These are phyloP conservation scores for Candida nonsorbophila DNA, from an alignment of 805 yeast genomes.

Conservation along the genomic window DNA sequence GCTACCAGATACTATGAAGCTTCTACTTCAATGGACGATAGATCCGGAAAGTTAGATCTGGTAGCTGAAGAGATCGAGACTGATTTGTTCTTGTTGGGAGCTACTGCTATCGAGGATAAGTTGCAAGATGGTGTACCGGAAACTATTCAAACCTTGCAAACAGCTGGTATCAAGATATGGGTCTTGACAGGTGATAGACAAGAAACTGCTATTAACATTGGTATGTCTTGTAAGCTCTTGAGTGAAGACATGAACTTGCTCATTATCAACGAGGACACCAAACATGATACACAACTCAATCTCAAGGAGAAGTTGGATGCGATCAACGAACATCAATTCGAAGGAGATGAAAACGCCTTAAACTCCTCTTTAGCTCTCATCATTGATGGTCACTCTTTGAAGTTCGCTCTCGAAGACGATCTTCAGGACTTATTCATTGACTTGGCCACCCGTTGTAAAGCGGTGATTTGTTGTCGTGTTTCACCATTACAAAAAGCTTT, in stretches of 20 bases:
- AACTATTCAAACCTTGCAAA: constrained; percentile 89
- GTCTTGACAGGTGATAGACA: constrained; percentile 97
- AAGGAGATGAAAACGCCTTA: constrained; percentile 46
- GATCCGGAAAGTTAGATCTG: constrained; percentile 73
- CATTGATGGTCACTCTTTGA: constrained; percentile 90
- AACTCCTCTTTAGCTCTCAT: constrained; percentile 77
- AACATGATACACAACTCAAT: constrained; percentile 71
- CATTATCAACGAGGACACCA: constrained; percentile 80
- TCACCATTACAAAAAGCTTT: constrained; percentile 96
- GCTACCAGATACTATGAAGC: constrained; percentile 63
- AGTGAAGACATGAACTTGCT: constrained; percentile 95
- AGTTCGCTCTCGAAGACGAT: constrained; percentile 77
- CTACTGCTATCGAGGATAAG: constrained; percentile 98
- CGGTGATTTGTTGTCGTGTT: constrained; percentile 96
- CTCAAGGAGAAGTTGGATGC: constrained; percentile 72
- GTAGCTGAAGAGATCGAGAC: constrained; percentile 87
- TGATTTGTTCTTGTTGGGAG: constrained; percentile 79
- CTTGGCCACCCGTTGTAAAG: constrained; percentile 82
- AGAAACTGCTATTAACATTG: constrained; percentile 97
- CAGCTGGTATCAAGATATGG: constrained; percentile 97
- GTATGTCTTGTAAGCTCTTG: constrained; percentile 92
- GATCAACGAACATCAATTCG: constrained; percentile 58
- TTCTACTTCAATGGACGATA: constrained; percentile 69
- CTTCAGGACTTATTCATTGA: constrained; percentile 74
- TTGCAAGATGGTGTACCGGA: constrained; percentile 98